phyloP scores from a whole-genome alignment of 257 asterid genomes.

The Cordia subcordata region DNA sequence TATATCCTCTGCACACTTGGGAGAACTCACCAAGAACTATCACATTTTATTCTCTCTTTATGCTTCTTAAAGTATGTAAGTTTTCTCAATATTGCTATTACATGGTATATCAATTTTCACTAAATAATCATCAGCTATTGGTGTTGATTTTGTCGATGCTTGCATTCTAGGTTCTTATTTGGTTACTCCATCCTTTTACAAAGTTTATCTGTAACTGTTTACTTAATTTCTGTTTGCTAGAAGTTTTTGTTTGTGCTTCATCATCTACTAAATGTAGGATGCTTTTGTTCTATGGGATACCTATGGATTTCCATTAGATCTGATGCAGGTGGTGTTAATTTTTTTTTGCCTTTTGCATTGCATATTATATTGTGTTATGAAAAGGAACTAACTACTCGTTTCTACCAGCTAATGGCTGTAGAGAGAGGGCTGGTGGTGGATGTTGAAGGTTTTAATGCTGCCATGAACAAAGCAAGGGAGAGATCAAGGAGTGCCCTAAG shows the following conservation, averaged over 20 bases:
- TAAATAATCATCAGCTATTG: too few species aligned
- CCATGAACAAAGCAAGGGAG: conserved; percentile 87
- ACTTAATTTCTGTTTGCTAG: background rate
- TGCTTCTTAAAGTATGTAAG: too few species aligned
- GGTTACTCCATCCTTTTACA: background rate
- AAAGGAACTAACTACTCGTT: conserved; percentile 14
- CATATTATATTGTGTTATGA: conserved; percentile 5
- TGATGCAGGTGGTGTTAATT: conserved; percentile 71
- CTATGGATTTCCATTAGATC: conserved; percentile 93
- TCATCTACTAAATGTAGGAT: conserved; percentile 54
- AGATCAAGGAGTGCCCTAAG: conserved; percentile 90
- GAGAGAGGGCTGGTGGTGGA: conserved; percentile 90
- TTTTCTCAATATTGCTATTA: too few species aligned
- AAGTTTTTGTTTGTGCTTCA: conserved; percentile 15
- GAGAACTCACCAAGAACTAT: too few species aligned
- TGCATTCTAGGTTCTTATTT: too few species aligned
- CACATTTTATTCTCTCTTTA: too few species aligned
- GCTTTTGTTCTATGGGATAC: conserved; percentile 98
- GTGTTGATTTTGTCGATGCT: too few species aligned
- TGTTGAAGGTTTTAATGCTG: conserved; percentile 57
- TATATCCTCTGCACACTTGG: too few species aligned
- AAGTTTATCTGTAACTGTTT: background rate
- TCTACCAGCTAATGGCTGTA: conserved; percentile 88
- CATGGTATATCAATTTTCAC: too few species aligned
- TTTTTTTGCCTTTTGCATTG: background rate